A percentile compares a stretch with the other conserved stretches of the same genome.
These are phyloP conservation scores for Abortiporus biennis DNA, from an alignment of 1,284 basidiomycete genomes.

Conservation along the genomic window DNA sequence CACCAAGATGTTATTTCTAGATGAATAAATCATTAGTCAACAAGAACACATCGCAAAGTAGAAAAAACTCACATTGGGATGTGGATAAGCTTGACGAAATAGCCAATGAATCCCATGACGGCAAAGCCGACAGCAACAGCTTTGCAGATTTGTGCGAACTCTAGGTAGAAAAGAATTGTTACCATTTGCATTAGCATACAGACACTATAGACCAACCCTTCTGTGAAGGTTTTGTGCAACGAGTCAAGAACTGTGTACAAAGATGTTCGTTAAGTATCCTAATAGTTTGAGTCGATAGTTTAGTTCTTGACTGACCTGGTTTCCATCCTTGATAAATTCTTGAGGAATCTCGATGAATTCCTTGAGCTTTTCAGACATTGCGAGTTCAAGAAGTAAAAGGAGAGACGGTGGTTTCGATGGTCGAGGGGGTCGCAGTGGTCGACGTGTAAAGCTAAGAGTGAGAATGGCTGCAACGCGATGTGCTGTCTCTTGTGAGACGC, in stretches of 20 bases:
- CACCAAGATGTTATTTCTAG: conserved; percentile 92
- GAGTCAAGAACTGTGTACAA: conserved; percentile 85
- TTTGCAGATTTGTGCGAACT: conserved; percentile 88
- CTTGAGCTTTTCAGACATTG: conserved; percentile 86
- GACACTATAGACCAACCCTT: conserved; percentile 58
- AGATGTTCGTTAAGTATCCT: conserved; percentile 9
- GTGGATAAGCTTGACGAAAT: conserved; percentile 93
- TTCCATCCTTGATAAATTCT: conserved; percentile 90
- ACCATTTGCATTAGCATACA: background rate
- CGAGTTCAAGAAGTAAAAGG: conserved; percentile 15
- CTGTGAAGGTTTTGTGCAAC: conserved; percentile 96
- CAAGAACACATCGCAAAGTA: conserved; percentile 2
- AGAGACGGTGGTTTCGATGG: conserved; percentile 15
- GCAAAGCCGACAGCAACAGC: conserved; percentile 93
- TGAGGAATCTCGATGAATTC: conserved; percentile 92
- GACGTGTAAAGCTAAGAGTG: conserved; percentile 18
- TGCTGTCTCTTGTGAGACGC: background rate
- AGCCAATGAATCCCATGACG: conserved; percentile 98
- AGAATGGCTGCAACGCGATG: background rate
- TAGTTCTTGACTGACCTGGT: conserved; percentile 57
- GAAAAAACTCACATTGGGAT: conserved; percentile 80
- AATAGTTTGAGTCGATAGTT: background rate
- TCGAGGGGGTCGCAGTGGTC: conserved; percentile 13
- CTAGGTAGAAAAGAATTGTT: conserved; percentile 36
- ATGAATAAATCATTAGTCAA: conserved; percentile 18